Evolutionary conservation across 805 yeast species (phyloP).

Genomic region (Clavispora santaluciae): DNA sequence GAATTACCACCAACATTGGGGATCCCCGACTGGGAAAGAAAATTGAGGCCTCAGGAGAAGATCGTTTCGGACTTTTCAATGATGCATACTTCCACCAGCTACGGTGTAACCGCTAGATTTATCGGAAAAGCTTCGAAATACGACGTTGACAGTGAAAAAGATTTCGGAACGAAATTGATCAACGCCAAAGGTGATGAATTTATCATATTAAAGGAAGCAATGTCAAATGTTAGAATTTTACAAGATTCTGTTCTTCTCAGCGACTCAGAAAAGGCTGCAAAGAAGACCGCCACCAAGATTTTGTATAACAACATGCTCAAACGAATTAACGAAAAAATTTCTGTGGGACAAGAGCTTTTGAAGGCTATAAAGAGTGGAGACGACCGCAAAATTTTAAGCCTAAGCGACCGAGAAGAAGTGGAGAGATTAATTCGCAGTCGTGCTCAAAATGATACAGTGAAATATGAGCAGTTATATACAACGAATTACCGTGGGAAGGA

Average conservation of each 20-base stretch:
- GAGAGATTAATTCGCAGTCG: slow-evolving; percentile 1
- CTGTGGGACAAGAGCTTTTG: slow-evolving; percentile 20
- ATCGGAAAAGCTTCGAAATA: slow-evolving; percentile 38
- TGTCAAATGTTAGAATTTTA: slow-evolving; percentile 23
- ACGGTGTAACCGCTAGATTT: slow-evolving; percentile 36
- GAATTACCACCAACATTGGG: slow-evolving; percentile 36
- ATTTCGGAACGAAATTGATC: slow-evolving; percentile 32
- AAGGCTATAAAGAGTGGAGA: slow-evolving; percentile 3
- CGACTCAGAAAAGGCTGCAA: slow-evolving; percentile 12
- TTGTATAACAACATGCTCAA: slow-evolving; percentile 19
- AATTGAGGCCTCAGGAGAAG: slow-evolving; percentile 14
- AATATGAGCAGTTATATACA: slow-evolving; percentile 14
- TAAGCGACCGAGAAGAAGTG: neutral
- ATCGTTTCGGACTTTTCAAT: slow-evolving; percentile 23
- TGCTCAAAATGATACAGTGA: slow-evolving; percentile 3
- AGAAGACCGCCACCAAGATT: slow-evolving; percentile 10
- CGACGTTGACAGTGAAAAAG: slow-evolving; percentile 21
- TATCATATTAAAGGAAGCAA: slow-evolving; percentile 31
- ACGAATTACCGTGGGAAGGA: slow-evolving; percentile 4
- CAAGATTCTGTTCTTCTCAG: slow-evolving; percentile 15
- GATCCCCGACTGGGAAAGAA: slow-evolving; percentile 20
- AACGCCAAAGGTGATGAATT: slow-evolving; percentile 35
- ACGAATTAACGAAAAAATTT: slow-evolving; percentile 25
- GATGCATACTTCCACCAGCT: slow-evolving; percentile 30
- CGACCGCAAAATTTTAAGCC: neutral